These are phyloP conservation scores for Pittosporum tobira DNA, from an alignment of 129 eudicot species.

Conservation along the genomic window DNA sequence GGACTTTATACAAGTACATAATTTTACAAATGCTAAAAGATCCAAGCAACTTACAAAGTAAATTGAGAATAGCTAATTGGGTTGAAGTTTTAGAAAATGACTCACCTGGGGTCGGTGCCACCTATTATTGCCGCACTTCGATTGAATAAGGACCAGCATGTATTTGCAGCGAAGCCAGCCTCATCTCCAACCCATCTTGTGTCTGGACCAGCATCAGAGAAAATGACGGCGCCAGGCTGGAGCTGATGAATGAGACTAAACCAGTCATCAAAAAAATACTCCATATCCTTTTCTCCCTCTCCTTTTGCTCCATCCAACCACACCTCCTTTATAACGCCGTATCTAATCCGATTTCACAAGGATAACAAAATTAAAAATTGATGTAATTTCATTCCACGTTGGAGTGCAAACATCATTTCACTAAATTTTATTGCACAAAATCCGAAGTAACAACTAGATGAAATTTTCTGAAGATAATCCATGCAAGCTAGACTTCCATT, in stretches of 20 bases:
- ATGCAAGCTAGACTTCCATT: neutral
- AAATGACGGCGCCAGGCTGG: conserved; percentile 71
- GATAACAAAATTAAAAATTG: neutral
- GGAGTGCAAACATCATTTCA: no score
- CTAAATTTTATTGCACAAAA: neutral
- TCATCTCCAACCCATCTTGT: conserved; percentile 89
- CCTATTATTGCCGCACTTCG: conserved; percentile 60
- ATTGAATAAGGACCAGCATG: conserved; percentile 90
- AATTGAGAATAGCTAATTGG: neutral
- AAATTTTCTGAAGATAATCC: neutral
- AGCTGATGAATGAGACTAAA: conserved; percentile 71
- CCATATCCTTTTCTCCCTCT: conserved; percentile 79
- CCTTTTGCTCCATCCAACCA: conserved; percentile 91
- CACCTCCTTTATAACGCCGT: conserved; percentile 69
- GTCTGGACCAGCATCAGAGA: conserved; percentile 93
- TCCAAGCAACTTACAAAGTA: neutral
- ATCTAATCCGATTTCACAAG: conserved; percentile 28
- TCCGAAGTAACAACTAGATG: neutral
- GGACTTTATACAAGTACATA: neutral
- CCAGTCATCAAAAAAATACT: conserved; percentile 82
- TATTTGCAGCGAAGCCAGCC: conserved; percentile 57
- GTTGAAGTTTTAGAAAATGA: neutral
- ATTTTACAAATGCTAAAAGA: neutral
- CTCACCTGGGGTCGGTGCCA: conserved; percentile 47
- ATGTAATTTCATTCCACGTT: neutral